Evolutionary conservation across 2,329 filamentous ascomycete species (phyloP).

Genomic region (Curvularia sp.): DNA sequence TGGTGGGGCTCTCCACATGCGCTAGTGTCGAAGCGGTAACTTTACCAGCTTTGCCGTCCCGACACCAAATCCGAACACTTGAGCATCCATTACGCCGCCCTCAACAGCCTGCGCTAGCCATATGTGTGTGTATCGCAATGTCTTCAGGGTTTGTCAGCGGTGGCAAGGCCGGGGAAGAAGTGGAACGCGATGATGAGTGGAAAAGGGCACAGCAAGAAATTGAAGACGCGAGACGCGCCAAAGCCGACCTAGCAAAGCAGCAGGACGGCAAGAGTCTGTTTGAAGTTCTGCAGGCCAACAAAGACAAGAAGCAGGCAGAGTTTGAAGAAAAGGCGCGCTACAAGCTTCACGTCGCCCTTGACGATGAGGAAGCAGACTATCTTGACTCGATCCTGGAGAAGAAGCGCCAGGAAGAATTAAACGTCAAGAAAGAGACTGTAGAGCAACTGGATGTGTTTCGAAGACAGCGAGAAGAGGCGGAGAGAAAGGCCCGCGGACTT

Average conservation of each 20-base stretch:
- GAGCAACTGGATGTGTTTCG: constrained; percentile 67
- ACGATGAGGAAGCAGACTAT: constrained; percentile 81
- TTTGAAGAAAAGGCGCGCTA: constrained; percentile 76
- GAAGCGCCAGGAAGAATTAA: constrained; percentile 63
- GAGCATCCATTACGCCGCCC: constrained; percentile 3
- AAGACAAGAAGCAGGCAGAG: constrained; percentile 84
- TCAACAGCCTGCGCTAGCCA: constrained; percentile 22
- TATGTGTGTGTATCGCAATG: constrained; percentile 29
- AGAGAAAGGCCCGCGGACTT: constrained; percentile 53
- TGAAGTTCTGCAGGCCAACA: constrained; percentile 81
- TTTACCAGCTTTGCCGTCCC: constrained; percentile 15
- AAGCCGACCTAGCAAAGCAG: constrained; percentile 60
- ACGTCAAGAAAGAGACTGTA: constrained; percentile 63
- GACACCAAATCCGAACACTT: constrained; percentile 3
- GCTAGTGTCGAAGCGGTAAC: constrained; percentile 20
- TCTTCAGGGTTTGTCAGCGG: constrained; percentile 62
- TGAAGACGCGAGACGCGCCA: constrained; percentile 64
- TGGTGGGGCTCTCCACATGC: constrained; percentile 8
- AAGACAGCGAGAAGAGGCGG: constrained; percentile 65
- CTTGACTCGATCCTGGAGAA: constrained; percentile 66
- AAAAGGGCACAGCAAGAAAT: constrained; percentile 69
- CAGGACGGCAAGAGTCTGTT: constrained; percentile 69
- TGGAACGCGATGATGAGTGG: constrained; percentile 64
- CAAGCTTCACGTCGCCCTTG: constrained; percentile 78
- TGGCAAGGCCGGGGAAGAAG: constrained; percentile 55